Conservation (phyloP, 192 early-diverging fungal species). For the Gryganskiella cystojenkinii region DNA sequence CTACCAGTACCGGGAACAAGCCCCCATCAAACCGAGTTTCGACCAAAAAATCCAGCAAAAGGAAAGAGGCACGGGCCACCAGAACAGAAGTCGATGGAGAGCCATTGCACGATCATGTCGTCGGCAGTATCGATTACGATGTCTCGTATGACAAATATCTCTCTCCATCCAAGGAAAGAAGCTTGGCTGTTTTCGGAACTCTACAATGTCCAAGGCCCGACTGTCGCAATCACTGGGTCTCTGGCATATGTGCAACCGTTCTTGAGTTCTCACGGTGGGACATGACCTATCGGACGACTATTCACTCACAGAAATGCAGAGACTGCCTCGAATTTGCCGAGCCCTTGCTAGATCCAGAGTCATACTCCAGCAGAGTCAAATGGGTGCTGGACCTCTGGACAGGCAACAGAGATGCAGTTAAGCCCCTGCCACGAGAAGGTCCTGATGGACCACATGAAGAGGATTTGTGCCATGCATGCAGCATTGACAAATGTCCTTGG, state of each 20-base stretch:
- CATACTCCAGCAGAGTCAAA: background rate
- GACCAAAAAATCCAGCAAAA: background rate
- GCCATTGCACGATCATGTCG: background rate
- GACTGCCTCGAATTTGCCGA: background rate
- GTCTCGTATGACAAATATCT: slow-evolving; percentile 1
- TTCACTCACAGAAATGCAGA: background rate
- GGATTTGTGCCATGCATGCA: background rate
- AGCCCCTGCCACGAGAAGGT: background rate
- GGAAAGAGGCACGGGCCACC: background rate
- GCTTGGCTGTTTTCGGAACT: background rate
- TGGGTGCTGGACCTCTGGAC: slow-evolving; percentile 7
- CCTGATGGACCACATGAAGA: background rate
- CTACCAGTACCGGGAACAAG: background rate
- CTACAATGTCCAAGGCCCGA: background rate
- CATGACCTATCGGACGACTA: background rate
- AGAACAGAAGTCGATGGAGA: background rate
- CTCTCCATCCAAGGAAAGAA: background rate
- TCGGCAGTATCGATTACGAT: background rate
- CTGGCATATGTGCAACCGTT: background rate
- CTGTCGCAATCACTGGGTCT: background rate
- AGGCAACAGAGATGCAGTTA: slow-evolving; percentile 2
- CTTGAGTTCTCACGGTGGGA: background rate
- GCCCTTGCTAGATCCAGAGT: background rate
- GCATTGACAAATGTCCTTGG: background rate
- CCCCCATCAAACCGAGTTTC: background rate